These are phyloP conservation scores for Emergomyces orientalis DNA, from an alignment of 2,329 filamentous ascomycete genomes.

Conservation along the genomic window DNA sequence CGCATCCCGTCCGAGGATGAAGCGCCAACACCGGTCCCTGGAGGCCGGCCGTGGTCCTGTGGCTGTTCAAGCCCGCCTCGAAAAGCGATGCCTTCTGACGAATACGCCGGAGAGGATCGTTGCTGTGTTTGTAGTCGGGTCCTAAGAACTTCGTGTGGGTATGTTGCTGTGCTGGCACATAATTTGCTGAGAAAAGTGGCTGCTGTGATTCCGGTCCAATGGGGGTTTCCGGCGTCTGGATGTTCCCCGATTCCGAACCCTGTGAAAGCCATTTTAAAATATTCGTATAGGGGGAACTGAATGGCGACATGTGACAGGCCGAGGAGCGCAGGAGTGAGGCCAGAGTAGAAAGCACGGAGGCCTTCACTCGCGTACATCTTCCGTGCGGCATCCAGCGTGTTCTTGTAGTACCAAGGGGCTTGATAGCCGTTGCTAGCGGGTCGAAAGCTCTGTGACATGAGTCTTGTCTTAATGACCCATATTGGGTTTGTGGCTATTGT, in stretches of 20 bases:
- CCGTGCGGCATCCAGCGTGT: constrained; percentile 78
- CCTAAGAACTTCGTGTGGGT: constrained; percentile 92
- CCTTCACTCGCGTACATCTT: constrained; percentile 96
- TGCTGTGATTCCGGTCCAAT: constrained; percentile 74
- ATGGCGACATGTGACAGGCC: constrained; percentile 93
- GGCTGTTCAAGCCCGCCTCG: constrained; percentile 31
- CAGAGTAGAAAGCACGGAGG: constrained; percentile 85
- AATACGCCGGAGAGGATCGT: constrained; percentile 44
- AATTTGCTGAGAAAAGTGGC: constrained; percentile 93
- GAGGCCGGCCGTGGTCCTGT: constrained; percentile 39
- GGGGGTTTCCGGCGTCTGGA: constrained; percentile 51
- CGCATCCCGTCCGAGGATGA: constrained; percentile 50
- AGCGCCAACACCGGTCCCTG: constrained; percentile 27
- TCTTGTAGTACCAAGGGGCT: constrained; percentile 73
- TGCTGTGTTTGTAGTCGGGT: constrained; percentile 92
- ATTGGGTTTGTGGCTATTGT: constrained; percentile 95
- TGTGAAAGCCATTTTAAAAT: constrained; percentile 80
- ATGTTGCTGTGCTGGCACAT: constrained; percentile 86
- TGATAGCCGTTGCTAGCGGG: constrained; percentile 38
- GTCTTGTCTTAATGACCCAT: constrained; percentile 96
- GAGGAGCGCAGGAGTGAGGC: constrained; percentile 80
- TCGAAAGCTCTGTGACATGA: constrained; percentile 75
- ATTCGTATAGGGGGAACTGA: constrained; percentile 94
- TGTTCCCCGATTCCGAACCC: constrained; percentile 76
- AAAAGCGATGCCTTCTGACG: constrained; percentile 46